Evolutionary conservation across 2,329 filamentous ascomycete species (phyloP), one percentile per base, ranked within the genome.

Genomic region (Raffaelea arxii): DNA sequence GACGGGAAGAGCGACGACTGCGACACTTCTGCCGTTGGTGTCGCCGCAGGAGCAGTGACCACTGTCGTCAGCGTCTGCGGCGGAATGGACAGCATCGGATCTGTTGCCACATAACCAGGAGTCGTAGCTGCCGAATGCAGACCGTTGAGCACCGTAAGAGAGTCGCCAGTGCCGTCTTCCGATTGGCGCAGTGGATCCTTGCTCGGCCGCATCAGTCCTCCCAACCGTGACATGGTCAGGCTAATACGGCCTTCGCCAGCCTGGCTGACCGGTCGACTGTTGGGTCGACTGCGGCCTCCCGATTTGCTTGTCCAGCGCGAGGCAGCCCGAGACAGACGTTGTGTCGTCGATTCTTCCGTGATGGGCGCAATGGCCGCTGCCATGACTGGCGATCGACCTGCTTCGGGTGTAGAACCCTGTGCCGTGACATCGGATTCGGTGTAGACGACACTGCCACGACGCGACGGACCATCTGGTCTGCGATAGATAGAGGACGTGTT

Each of bases 191-290:
- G 56, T 0, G 63, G 66, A 49, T 79, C 75, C 55, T 67, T 75
- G 61, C 72, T 76, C 9, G 67, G 55, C 43, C 69, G 71, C 54
- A 72, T 70, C 6, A 78, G 65, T 0, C 71, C 68, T 10, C 70
- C 71, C 4, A 78, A 60, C n/a, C 74, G 70, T 16, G 70, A 72
- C 58, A 82, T 77, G 3, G 73, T 75, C 18, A 73, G 64, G 55
- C 74, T 79, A 47, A 79, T 71, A 4, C 78, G 69, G 16, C 68
- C 69, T 53, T 82, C 78, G 24, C 77, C 75, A 1, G 68, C 71
- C 53, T 80, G 76, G 54, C 78, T 82, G 18, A 63, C 64, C 4
- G 78, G 74, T 12, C 78, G 71, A 53, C 77, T 79, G 53, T 71
- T 70, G 41, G 78, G 74, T 12, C 78, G 71, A 53, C 77, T 79